Evolutionary conservation across 2,329 filamentous ascomycete genomes (phyloP).

Genomic region (Hirsutella thompsonii): DNA sequence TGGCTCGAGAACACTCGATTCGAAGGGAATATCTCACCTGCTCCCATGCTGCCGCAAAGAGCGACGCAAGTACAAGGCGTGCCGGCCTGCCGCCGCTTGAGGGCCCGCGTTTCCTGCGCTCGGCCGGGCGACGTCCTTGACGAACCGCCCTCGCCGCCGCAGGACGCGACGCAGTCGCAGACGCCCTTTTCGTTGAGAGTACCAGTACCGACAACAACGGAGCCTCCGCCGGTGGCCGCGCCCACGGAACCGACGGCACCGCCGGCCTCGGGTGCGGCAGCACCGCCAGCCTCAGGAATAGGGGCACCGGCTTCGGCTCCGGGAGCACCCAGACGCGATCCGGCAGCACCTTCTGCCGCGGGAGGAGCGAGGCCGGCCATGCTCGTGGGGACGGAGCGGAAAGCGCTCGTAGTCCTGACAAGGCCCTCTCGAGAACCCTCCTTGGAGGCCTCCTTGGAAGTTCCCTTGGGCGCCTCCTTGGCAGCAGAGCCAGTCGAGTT

Average conservation of each 20-base stretch:
- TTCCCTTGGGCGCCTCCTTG: conserved; percentile 30
- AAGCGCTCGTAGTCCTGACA: neutral
- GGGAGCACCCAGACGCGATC: too few species aligned
- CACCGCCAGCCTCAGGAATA: neutral
- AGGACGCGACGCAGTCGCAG: conserved; percentile 40
- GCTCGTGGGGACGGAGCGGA: neutral
- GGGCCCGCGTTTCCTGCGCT: neutral
- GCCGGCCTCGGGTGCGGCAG: neutral
- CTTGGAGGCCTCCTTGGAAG: conserved; percentile 12
- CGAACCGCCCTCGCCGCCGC: conserved; percentile 36
- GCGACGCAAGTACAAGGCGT: neutral
- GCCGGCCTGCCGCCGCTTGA: neutral
- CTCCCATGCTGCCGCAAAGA: neutral
- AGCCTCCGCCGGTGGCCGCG: conserved; percentile 9
- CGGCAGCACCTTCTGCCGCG: too few species aligned
- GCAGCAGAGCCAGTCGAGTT: neutral
- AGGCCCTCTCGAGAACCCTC: neutral
- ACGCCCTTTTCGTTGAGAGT: conserved; percentile 31
- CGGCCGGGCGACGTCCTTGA: conserved; percentile 16
- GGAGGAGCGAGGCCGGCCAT: neutral
- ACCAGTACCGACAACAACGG: conserved; percentile 29
- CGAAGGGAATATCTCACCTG: too few species aligned
- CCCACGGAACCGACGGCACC: neutral
- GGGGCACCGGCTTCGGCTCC: neutral
- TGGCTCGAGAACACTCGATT: too few species aligned